Evolutionary conservation across 306 rosid species (phyloP).

Genomic region (Trifolium subterraneum): DNA sequence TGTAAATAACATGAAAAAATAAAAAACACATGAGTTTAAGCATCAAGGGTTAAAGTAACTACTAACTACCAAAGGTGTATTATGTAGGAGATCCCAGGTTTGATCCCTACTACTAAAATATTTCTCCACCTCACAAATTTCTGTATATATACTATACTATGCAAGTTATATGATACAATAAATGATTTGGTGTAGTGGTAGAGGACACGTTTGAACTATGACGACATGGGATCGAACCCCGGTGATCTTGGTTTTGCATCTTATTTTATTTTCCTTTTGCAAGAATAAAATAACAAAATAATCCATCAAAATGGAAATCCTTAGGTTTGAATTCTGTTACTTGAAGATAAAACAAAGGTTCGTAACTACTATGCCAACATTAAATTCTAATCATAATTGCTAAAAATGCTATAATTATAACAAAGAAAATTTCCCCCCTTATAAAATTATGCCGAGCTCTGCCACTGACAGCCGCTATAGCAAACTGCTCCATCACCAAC

Average conservation of each 20-base stretch:
- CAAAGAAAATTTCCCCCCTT: not conserved
- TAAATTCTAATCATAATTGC: not conserved
- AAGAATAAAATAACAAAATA: not conserved
- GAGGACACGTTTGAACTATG: not conserved
- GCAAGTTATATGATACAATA: not conserved
- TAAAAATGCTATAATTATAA: not conserved
- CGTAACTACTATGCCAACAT: not conserved
- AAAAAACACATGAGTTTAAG: not conserved
- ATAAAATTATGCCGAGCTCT: not conserved
- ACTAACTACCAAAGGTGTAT: not conserved
- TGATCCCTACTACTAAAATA: not conserved
- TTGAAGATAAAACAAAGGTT: not conserved
- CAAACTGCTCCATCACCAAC: not conserved
- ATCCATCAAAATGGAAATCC: constrained; percentile 5
- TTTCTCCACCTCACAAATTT: not conserved
- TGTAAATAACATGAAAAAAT: not conserved
- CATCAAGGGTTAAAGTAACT: not conserved
- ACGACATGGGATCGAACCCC: not conserved
- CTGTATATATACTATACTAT: not conserved
- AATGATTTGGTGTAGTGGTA: not conserved
- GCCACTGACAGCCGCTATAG: not conserved
- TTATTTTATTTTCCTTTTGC: constrained; percentile 1
- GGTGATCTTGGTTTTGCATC: not conserved
- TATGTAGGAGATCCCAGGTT: not conserved
- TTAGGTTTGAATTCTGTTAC: not conserved